phyloP scores from a whole-genome alignment of 1,139 yeast species.

The Ogataea hybrid region DNA sequence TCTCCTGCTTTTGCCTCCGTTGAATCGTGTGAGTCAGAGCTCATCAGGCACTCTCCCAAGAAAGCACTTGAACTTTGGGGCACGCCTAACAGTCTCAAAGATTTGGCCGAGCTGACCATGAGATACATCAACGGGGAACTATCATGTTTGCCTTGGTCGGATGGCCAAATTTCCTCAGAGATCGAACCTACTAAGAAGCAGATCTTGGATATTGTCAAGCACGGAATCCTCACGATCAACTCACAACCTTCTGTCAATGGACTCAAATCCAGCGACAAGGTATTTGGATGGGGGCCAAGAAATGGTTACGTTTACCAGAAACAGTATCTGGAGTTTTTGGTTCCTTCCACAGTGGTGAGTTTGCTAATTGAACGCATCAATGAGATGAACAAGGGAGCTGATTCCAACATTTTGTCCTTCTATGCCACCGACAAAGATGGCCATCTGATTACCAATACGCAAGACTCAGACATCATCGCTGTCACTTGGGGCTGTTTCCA shows the following conservation, averaged over 20 bases:
- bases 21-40: conserved; percentile 74
- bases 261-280: conserved; percentile 61
- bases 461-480: conserved; percentile 80
- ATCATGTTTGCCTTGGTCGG: conserved; percentile 91
- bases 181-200: conserved; percentile 60
- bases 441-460: conserved; percentile 60
- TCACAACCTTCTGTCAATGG: conserved; percentile 96
- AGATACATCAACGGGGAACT: conserved; percentile 68
- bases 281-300: conserved; percentile 95
- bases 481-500: conserved; percentile 98
- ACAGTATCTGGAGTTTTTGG: conserved; percentile 81
- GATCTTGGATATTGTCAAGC: conserved; percentile 59
- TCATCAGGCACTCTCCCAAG: conserved; percentile 75
- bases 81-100: conserved; percentile 56
- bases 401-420: conserved; percentile 60
- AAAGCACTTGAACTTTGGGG: conserved; percentile 90
- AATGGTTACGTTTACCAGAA: conserved; percentile 93
- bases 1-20: conserved; percentile 96
- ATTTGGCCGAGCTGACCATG: conserved; percentile 60
- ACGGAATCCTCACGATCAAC: conserved; percentile 78
- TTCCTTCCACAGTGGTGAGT: conserved; percentile 56
- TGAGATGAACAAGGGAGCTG: conserved; percentile 32
- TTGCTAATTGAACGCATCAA: conserved; percentile 42
- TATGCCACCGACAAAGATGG: conserved; percentile 73
- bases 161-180: conserved; percentile 81